phyloP scores from a whole-genome alignment of 306 rosid genomes.

The Sicyos baderoa region DNA sequence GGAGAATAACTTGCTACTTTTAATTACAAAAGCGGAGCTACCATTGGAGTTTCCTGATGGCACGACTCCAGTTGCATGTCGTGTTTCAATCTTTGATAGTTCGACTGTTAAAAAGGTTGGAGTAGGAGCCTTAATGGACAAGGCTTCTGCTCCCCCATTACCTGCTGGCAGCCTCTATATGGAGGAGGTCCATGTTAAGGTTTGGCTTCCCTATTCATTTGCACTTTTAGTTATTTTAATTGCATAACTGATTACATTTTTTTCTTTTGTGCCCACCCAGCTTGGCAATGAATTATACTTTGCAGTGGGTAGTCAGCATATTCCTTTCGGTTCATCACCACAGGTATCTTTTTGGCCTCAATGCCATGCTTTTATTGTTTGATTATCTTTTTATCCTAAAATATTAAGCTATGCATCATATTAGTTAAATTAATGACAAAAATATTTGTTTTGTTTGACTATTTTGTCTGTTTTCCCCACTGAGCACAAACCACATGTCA shows the following conservation, averaged over 20 bases:
- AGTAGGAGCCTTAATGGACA: constrained; percentile 83
- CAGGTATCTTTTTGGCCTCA: constrained; percentile 51
- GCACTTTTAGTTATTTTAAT: constrained; percentile 1
- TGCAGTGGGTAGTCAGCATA: constrained; percentile 72
- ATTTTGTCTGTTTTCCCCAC: too few relatives aligned
- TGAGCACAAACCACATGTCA: background rate
- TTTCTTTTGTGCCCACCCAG: constrained; percentile 40
- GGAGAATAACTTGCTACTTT: constrained; percentile 20
- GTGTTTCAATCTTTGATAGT: constrained; percentile 86
- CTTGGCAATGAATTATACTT: constrained; percentile 80
- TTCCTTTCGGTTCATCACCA: constrained; percentile 93
- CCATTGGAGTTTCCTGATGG: constrained; percentile 99
- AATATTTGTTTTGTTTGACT: background rate
- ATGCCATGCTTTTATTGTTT: constrained; percentile 2
- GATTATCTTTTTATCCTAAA: background rate
- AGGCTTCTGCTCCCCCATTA: constrained; percentile 86
- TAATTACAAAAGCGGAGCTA: constrained; percentile 51
- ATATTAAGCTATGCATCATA: background rate
- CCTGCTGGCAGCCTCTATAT: constrained; percentile 77
- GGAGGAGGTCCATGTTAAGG: constrained; percentile 99
- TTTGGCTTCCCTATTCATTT: constrained; percentile 32
- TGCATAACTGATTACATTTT: constrained; percentile 5
- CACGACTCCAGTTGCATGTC: constrained; percentile 94
- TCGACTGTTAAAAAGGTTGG: constrained; percentile 85
- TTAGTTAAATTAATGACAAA: background rate